Percentiles rank a stretch among this genome's conserved stretches.
Evolutionary conservation across 2,329 filamentous ascomycete genomes (phyloP).

Genomic region (Colletotrichum lini): DNA sequence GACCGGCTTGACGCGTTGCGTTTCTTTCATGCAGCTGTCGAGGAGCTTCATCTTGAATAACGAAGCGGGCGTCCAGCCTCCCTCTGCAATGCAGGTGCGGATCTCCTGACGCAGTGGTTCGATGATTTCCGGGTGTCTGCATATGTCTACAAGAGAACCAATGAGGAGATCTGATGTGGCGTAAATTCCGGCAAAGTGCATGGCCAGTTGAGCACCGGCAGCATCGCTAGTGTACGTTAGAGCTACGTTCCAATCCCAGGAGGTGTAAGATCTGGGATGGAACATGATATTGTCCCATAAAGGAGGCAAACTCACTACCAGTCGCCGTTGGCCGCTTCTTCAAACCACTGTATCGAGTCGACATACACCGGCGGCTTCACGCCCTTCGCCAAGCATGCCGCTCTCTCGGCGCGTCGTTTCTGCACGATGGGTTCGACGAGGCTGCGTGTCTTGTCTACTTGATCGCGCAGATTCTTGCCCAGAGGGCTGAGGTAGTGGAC

Average conservation of each 20-base stretch:
- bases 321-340: background rate
- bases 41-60: constrained; percentile 56
- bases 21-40: constrained; percentile 59
- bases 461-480: background rate
- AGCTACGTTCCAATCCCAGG: no score
- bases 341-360: background rate
- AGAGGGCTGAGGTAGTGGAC: background rate
- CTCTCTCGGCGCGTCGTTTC: background rate
- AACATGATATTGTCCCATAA: no score
- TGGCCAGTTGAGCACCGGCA: background rate
- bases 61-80: constrained; percentile 53
- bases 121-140: constrained; percentile 55
- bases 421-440: background rate
- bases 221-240: background rate
- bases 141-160: constrained; percentile 51
- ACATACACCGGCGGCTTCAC: background rate
- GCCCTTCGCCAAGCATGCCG: background rate
- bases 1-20: constrained; percentile 45
- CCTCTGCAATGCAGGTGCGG: constrained; percentile 49
- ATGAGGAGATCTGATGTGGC: background rate
- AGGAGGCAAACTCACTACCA: background rate
- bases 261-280: no score
- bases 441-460: background rate
- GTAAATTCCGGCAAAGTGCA: background rate
- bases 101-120: constrained; percentile 60